phyloP scores from a whole-genome alignment of 2,329 filamentous ascomycete species.

The Penicillium crustosum region DNA sequence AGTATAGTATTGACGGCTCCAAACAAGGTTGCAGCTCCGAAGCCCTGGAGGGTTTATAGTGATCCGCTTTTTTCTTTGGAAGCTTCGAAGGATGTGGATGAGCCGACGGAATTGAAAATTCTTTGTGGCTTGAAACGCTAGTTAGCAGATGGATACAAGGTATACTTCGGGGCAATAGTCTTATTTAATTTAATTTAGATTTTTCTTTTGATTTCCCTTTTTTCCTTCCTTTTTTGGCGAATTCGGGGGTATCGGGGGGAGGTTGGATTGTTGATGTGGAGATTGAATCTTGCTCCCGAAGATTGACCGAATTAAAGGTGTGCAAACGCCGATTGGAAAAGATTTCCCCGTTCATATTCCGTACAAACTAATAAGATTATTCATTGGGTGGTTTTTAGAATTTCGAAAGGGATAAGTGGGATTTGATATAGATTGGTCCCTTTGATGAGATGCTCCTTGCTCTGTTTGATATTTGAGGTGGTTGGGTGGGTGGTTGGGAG shows the following conservation, averaged over 20 bases:
- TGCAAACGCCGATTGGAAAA: background rate
- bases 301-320: slow-evolving; percentile 19
- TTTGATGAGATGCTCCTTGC: slow-evolving; percentile 6
- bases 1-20: background rate
- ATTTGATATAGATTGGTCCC: slow-evolving; percentile 7
- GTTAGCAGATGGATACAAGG: background rate
- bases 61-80: slow-evolving; percentile 12
- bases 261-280: slow-evolving; percentile 6
- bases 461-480: slow-evolving; percentile 3
- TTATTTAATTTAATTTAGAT: too few relatives aligned
- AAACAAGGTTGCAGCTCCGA: slow-evolving; percentile 23
- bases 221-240: background rate
- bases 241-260: background rate
- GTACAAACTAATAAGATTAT: slow-evolving; percentile 4
- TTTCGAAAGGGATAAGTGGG: slow-evolving; percentile 1
- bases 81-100: background rate
- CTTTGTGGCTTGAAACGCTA: background rate
- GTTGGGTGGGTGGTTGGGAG: slow-evolving; percentile 11
- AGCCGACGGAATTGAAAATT: background rate
- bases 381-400: background rate
- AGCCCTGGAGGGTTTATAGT: slow-evolving; percentile 13
- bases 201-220: background rate
- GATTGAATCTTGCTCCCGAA: slow-evolving; percentile 4
- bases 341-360: background rate
- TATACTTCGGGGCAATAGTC: background rate